Conservation (phyloP, 345 rosid species). For the Salix suchowensis region DNA sequence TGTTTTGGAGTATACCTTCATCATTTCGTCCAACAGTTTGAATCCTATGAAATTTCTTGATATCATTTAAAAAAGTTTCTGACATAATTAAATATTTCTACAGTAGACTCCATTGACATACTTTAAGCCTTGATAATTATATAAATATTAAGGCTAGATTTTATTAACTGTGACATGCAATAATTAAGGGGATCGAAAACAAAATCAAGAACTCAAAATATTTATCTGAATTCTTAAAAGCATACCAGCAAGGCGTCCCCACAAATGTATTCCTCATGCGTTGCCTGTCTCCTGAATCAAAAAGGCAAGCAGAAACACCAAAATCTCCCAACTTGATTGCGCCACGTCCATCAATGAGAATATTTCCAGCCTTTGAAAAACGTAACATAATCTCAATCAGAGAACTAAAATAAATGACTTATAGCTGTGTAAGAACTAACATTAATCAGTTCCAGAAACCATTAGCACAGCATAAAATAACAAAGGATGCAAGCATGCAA, state of each 20-base stretch:
- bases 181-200: background rate
- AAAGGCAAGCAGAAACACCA: slow-evolving; percentile 97
- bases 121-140: background rate
- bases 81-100: background rate
- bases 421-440: background rate
- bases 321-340: slow-evolving; percentile 88
- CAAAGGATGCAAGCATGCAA: too few species aligned
- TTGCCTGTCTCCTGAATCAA: slow-evolving; percentile 97
- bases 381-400: slow-evolving; percentile 1
- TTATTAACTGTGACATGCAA: background rate
- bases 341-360: slow-evolving; percentile 79
- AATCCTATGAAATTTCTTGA: background rate
- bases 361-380: slow-evolving; percentile 75
- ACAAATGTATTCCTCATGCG: slow-evolving; percentile 97
- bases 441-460: background rate
- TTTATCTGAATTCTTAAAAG: slow-evolving; percentile 5
- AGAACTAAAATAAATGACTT: background rate
- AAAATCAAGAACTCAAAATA: background rate
- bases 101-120: background rate
- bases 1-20: background rate
- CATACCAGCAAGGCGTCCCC: slow-evolving; percentile 98
- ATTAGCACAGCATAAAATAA: too few species aligned
- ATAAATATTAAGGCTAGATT: background rate
- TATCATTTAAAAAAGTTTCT: background rate
- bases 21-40: background rate